Conservation (phyloP, 2,329 filamentous ascomycete species). For the Nothophaeocryptopus gaeumannii region DNA sequence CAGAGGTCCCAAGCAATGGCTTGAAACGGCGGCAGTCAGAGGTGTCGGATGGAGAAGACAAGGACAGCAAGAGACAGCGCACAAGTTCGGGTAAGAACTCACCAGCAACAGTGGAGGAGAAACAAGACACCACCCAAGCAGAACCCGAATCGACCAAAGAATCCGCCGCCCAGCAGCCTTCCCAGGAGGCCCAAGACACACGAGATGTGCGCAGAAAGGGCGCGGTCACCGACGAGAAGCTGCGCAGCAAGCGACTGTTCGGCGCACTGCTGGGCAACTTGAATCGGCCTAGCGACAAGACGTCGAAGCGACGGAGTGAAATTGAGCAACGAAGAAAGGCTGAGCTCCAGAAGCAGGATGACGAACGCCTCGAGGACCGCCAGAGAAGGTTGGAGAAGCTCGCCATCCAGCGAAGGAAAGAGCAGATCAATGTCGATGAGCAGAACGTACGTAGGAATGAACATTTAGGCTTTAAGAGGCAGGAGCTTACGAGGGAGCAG, state of each 20-base stretch:
- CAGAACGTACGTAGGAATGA: constrained; percentile 58
- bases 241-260: constrained; percentile 80
- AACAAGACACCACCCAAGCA: constrained; percentile 4
- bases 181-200: constrained; percentile 9
- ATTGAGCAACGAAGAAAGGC: constrained; percentile 73
- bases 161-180: constrained; percentile 2
- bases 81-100: constrained; percentile 32
- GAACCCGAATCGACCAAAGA: constrained; percentile 2
- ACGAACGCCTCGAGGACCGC: constrained; percentile 66
- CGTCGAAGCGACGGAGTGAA: constrained; percentile 77
- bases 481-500: constrained; percentile 50
- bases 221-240: constrained; percentile 65
- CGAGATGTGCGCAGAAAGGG: constrained; percentile 24
- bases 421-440: constrained; percentile 74
- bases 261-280: constrained; percentile 51
- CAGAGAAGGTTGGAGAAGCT: constrained; percentile 61
- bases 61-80: constrained; percentile 29
- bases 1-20: constrained; percentile 17
- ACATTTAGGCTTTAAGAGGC: neutral
- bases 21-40: constrained; percentile 30
- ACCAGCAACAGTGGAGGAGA: constrained; percentile 19
- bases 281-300: constrained; percentile 52
- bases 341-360: constrained; percentile 62
- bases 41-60: constrained; percentile 19
- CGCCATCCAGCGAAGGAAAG: constrained; percentile 53